Evolutionary conservation across 768 basidiomycete species (phyloP), one percentile per base, ranked within the genome.

Genomic region (Hericium coralloides): DNA sequence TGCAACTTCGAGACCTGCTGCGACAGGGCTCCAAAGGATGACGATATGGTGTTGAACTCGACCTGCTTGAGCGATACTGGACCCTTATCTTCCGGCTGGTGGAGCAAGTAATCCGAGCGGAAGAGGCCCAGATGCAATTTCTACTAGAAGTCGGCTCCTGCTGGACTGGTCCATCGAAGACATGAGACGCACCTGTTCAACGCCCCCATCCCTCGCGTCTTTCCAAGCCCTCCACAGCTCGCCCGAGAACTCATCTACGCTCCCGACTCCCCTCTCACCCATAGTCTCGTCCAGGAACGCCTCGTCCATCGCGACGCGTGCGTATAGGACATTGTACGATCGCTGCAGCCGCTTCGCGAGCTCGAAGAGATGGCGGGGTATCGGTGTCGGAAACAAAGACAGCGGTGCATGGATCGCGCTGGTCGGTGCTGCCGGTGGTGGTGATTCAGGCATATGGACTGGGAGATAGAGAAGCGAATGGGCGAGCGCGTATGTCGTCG

Each of bases 21-120:
- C 0, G 89, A 89, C 14, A 98, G 75, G 1, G 84, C 66, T 0
- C 93, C 95, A 68, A 98, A 95, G 0, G 93, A 94, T 0, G 86
- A 82, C 2, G 94, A 92, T 60, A 98, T 95, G 9, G 95, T 97
- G 67, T 99, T 99, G 73, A 98, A 97, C 69, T 99, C 95, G 43
- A 98, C 95, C 71, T 99, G 95, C 68, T 94, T 95, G 60, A 99
- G 70, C 6, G 73, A 70, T 14, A 75, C 64, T 3, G 74, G 66
- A 26, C 72, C 67, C 31, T 65, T 66, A 4, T 62, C 58, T 0
- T 63, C 61, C 2, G 76, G 75, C 8, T 76, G 69, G 62, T 99
- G 92, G 20, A 98, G 72, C 31, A 98, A 75, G 71, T 98, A 99
- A 73, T 99, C 95, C 10, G 94, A 97, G 55, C 95, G 79, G 72